Percentiles rank a stretch among this genome's conserved stretches.
Conservation (phyloP, 1,284 basidiomycete species). For the Ceratobasidium sp. region DNA sequence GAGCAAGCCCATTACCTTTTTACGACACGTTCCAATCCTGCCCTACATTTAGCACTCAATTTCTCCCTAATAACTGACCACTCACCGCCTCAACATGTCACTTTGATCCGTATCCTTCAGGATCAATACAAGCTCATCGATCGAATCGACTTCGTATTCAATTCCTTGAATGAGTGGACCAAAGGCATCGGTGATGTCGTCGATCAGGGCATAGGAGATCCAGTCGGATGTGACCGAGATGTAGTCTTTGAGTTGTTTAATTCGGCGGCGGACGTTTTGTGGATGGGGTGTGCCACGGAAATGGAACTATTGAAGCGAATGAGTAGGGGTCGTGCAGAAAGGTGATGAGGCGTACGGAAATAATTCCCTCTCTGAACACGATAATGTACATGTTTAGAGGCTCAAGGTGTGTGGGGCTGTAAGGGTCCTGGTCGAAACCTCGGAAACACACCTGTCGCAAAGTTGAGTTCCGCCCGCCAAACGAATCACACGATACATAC, state of each 20-base stretch:
- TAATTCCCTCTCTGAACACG: conserved; percentile 96
- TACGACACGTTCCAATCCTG: conserved; percentile 95
- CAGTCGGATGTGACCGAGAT: conserved; percentile 99
- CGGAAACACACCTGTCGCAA: conserved; percentile 79
- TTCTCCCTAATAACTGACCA: too few species aligned
- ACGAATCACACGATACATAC: conserved; percentile 49
- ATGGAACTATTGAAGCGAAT: conserved; percentile 75
- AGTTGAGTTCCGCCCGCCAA: background rate
- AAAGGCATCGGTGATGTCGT: conserved; percentile 99
- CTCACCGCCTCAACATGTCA: conserved; percentile 72
- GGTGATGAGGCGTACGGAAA: conserved; percentile 79
- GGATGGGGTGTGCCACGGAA: conserved; percentile 97
- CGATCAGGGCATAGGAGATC: conserved; percentile 99
- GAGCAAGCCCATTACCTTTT: conserved; percentile 98
- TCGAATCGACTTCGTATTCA: conserved; percentile 99
- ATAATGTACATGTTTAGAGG: conserved; percentile 99
- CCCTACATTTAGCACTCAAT: conserved; percentile 44
- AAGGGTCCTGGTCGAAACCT: conserved; percentile 98
- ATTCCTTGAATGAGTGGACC: conserved; percentile 98
- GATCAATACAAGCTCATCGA: conserved; percentile 97
- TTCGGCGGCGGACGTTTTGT: conserved; percentile 95
- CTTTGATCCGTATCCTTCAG: conserved; percentile 84
- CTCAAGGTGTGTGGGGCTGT: conserved; percentile 96
- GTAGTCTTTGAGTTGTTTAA: conserved; percentile 98
- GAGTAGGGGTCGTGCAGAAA: background rate